These are phyloP conservation scores for Galeopsis tetrahit DNA, from an alignment of 257 asterid species.

Conservation along the genomic window DNA sequence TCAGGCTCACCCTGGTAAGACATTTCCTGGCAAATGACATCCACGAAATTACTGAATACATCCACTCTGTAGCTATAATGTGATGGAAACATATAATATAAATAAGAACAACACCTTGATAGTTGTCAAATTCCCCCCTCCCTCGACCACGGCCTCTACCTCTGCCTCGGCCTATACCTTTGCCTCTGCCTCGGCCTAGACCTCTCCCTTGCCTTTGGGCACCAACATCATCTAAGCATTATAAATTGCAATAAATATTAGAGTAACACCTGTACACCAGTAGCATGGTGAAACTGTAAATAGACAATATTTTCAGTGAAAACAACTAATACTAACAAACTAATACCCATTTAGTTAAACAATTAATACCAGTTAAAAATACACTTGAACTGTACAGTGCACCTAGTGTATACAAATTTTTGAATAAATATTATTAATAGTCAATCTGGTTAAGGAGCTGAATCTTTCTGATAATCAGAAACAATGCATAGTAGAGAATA, in stretches of 20 bases:
- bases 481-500: neutral
- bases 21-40: no score
- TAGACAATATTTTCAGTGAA: no score
- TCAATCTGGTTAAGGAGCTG: neutral
- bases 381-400: no score
- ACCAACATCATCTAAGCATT: slow-evolving; percentile 15
- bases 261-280: no score
- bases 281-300: no score
- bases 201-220: slow-evolving; percentile 36
- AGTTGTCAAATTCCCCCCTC: slow-evolving; percentile 23
- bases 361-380: no score
- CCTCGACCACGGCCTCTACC: slow-evolving; percentile 30
- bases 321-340: no score
- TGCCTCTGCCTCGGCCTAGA: neutral
- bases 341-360: no score
- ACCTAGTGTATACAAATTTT: no score
- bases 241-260: slow-evolving; percentile 13
- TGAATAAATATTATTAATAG: neutral
- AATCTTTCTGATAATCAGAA: neutral
- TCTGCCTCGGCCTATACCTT: slow-evolving; percentile 20
- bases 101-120: slow-evolving; percentile 44
- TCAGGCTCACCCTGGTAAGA: neutral
- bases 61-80: neutral
- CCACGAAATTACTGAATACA: no score
- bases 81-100: neutral